These are phyloP conservation scores for Cucumis hystrix DNA, from an alignment of 306 rosid species.

Conservation along the genomic window DNA sequence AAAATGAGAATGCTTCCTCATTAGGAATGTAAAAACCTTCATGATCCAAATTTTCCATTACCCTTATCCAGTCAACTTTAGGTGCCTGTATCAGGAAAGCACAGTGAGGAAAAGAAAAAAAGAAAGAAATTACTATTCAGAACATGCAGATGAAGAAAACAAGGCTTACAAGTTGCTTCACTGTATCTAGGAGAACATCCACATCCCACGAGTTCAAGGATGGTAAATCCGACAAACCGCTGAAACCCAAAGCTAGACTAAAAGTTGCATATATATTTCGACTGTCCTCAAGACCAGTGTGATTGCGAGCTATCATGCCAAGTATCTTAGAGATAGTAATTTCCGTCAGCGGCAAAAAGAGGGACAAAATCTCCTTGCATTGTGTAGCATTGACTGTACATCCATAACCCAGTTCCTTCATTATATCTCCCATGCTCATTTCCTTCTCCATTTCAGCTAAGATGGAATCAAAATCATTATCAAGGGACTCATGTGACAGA, in stretches of 20 bases:
- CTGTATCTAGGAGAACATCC: constrained; percentile 74
- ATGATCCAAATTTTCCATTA: constrained; percentile 82
- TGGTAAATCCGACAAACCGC: constrained; percentile 51
- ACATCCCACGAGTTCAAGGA: constrained; percentile 75
- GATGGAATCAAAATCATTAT: constrained; percentile 83
- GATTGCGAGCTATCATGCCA: constrained; percentile 69
- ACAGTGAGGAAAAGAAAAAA: background rate
- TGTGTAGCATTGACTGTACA: constrained; percentile 73
- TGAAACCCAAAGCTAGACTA: constrained; percentile 57
- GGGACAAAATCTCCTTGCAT: constrained; percentile 82
- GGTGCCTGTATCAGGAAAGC: constrained; percentile 61
- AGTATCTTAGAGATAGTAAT: constrained; percentile 61
- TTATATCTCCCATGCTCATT: constrained; percentile 87
- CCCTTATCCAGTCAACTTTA: constrained; percentile 56
- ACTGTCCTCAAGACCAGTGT: constrained; percentile 75
- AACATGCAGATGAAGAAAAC: background rate
- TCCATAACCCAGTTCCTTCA: constrained; percentile 98
- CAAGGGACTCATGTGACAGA: constrained; percentile 41
- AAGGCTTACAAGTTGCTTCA: constrained; percentile 64
- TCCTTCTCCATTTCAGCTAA: constrained; percentile 96
- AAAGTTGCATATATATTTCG: constrained; percentile 54
- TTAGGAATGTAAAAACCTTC: constrained; percentile 90
- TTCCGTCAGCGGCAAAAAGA: constrained; percentile 80
- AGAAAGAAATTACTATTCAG: background rate
- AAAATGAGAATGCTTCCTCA: constrained; percentile 80